These are phyloP conservation scores for Mycena venus DNA, from an alignment of 768 basidiomycete species.

Conservation along the genomic window DNA sequence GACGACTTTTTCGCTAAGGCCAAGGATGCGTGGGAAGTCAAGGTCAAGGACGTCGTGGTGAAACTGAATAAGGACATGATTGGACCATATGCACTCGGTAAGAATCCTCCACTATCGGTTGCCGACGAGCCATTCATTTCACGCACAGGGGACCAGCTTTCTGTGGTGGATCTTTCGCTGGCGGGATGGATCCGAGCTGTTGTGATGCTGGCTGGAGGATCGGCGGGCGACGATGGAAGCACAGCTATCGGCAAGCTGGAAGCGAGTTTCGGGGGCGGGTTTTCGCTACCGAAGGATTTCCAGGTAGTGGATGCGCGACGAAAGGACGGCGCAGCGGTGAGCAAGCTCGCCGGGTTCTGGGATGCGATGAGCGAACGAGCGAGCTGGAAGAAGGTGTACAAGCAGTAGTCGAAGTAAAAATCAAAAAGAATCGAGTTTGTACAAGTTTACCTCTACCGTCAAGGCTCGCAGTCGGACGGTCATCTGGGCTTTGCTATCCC, in stretches of 20 bases:
- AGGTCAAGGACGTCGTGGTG: constrained; percentile 59
- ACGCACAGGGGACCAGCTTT: constrained; percentile 86
- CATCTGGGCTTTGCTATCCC: neutral
- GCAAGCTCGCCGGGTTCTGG: constrained; percentile 82
- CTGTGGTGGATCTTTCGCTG: constrained; percentile 85
- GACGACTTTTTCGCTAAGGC: constrained; percentile 65
- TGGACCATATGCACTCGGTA: constrained; percentile 77
- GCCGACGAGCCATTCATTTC: too few species aligned
- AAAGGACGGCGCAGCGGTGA: constrained; percentile 49
- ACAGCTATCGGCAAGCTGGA: constrained; percentile 66
- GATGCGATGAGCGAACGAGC: constrained; percentile 69
- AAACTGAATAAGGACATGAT: constrained; percentile 69
- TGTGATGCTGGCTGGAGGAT: constrained; percentile 69
- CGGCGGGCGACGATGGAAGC: constrained; percentile 62
- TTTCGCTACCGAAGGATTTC: constrained; percentile 59
- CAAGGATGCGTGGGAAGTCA: constrained; percentile 65
- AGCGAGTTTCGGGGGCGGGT: constrained; percentile 60
- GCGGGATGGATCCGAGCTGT: constrained; percentile 81
- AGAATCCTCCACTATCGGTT: too few species aligned
- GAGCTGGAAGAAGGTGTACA: constrained; percentile 80
- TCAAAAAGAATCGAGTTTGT: neutral
- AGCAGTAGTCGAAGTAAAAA: neutral
- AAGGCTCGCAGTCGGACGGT: neutral
- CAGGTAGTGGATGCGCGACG: constrained; percentile 47
- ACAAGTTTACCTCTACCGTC: neutral